These are phyloP conservation scores for Monoraphidium neglectum DNA, from an alignment of 139 green algal genomes.

Conservation along the genomic window DNA sequence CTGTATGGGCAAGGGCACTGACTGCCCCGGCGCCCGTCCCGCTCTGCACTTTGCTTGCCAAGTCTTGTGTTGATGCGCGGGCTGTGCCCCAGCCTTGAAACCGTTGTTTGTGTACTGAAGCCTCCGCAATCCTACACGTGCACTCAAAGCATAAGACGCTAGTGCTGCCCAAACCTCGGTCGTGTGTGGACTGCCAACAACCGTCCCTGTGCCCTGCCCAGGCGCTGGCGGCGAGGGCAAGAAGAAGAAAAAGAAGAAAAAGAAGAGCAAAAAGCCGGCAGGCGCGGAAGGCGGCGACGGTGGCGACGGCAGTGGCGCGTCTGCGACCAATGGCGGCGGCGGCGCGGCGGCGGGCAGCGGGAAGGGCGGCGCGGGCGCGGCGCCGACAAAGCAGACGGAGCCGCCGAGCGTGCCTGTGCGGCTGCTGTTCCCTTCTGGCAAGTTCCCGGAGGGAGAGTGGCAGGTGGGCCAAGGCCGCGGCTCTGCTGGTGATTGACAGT, in stretches of 20 bases:
- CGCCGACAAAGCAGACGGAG: slow-evolving; percentile 74
- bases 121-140: neutral
- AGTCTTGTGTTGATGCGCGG: neutral
- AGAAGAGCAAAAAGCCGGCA: slow-evolving; percentile 46
- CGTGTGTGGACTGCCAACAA: too few species aligned
- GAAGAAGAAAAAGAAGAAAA: slow-evolving; percentile 73
- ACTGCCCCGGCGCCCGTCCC: too few species aligned
- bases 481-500: neutral
- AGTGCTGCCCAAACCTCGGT: neutral
- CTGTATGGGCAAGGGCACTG: too few species aligned
- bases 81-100: neutral
- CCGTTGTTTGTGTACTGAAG: neutral
- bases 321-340: slow-evolving; percentile 4
- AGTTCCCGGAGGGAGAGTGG: slow-evolving; percentile 31
- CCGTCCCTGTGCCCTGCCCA: too few species aligned
- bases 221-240: slow-evolving; percentile 32
- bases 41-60: neutral
- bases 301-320: slow-evolving; percentile 1
- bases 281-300: slow-evolving; percentile 8
- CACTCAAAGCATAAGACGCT: neutral
- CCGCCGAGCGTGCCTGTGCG: slow-evolving; percentile 89
- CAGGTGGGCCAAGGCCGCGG: slow-evolving; percentile 7
- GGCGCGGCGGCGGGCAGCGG: slow-evolving; percentile 20
- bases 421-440: slow-evolving; percentile 81
- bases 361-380: neutral